Base-by-base conservation (phyloP, 2,329 filamentous ascomycete species). In the Colletotrichum sp. region DNA sequence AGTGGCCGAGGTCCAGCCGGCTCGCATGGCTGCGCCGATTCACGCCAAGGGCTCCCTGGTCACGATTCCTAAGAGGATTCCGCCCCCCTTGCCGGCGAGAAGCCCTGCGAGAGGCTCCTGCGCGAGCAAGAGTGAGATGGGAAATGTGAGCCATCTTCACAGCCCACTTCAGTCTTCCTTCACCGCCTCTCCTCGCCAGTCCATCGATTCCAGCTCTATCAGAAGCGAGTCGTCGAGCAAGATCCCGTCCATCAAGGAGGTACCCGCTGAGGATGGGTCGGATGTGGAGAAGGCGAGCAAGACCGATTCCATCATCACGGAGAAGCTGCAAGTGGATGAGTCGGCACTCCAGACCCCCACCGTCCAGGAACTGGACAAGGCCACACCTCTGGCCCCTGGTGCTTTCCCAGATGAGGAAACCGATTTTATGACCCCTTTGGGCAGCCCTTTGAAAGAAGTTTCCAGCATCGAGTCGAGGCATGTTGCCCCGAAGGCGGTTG, bases 21-120 rank as follows among this genome's bases (percentile, higher is more conserved):
- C 91, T 55, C 88, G 89, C 8, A 87, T 92, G 64, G 90, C 91
- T 4, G 92, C 94, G 3, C 90, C 92, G 71, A 92, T 96, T 72
- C 89, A 90, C 34, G 93, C 92, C 52, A 94, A 94, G 81, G 95
- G 95, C 28, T 93, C 94, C 67, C 88, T 98, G 67, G 95, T 98
- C 32, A 96, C 92, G 61, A 98, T 98, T 74, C 92, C 94, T 15
- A 98, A 96, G 85, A 91, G 95, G 44, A 85, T 93, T 2, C 91
- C 95, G 1, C 96, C 96, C 2, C 92, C 94, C 11, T 89, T 98
- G 15, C 96, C 96, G 2, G 89, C 91, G 5, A 90, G 96, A 64
- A 98, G 94, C 81, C 94, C 95, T 1, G 92, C 93, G 83, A 79
- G 95, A 88, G 82, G 84, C 27, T 91, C 90, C 5, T 85, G 88